Percentiles rank a stretch among this genome's conserved stretches.
These are phyloP conservation scores for Cerioporus squamosus DNA, from an alignment of 1,284 basidiomycete species.

Conservation along the genomic window DNA sequence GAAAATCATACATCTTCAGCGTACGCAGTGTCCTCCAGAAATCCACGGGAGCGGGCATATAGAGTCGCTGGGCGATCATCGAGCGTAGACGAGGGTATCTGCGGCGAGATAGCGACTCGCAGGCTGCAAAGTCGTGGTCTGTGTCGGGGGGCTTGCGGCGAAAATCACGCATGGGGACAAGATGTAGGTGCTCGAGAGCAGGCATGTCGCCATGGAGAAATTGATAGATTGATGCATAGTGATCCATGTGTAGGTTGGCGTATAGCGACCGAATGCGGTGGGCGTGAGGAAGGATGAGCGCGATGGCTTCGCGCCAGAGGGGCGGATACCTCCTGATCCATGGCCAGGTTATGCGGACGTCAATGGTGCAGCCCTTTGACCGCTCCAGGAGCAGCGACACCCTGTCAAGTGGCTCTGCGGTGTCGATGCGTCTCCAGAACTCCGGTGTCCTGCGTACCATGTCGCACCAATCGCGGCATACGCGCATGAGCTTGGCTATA, in stretches of 20 bases:
- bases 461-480: constrained; percentile 1
- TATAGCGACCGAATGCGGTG: constrained; percentile 5
- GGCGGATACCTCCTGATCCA: neutral
- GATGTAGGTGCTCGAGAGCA: constrained; percentile 1
- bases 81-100: constrained; percentile 1
- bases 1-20: neutral
- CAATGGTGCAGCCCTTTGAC: constrained; percentile 3
- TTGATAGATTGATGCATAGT: too few species aligned
- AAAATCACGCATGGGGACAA: neutral
- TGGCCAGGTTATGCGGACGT: constrained; percentile 1
- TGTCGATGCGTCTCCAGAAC: constrained; percentile 13
- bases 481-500: constrained; percentile 1
- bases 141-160: neutral
- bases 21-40: constrained; percentile 4
- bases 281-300: constrained; percentile 2
- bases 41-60: neutral
- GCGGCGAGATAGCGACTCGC: neutral
- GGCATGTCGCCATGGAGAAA: neutral
- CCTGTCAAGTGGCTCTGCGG: neutral
- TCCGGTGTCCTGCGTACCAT: neutral
- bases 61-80: neutral
- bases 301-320: neutral
- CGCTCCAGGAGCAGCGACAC: neutral
- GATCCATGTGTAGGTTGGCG: neutral
- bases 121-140: neutral